These are phyloP conservation scores for Escovopsis sp. DNA, from an alignment of 2,329 filamentous ascomycete genomes.

Conservation along the genomic window DNA sequence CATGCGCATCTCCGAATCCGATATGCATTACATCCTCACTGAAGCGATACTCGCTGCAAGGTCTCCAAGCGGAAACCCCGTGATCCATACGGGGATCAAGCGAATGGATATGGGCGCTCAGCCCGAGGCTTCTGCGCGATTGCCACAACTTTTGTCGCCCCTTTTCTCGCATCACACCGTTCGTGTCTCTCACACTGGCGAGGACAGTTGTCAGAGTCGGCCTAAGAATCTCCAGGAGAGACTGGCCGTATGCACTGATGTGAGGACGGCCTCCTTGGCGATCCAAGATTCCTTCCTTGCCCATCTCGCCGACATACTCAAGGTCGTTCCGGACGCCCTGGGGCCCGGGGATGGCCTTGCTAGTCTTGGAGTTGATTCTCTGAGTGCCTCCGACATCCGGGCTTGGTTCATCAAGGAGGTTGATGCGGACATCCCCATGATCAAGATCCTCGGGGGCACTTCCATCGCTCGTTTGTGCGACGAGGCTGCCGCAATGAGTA, in stretches of 20 bases:
- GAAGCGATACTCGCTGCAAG: neutral
- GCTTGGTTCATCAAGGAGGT: constrained; percentile 33
- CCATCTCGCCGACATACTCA: neutral
- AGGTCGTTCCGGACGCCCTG: neutral
- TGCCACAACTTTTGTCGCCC: neutral
- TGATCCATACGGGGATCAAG: neutral
- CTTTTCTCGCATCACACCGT: neutral
- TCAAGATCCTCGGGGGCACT: constrained; percentile 17
- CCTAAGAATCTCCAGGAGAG: neutral
- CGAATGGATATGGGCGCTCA: neutral
- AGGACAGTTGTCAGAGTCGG: neutral
- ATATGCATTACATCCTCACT: neutral
- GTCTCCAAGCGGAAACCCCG: neutral
- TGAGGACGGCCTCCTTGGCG: neutral
- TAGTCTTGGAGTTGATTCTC: constrained; percentile 11
- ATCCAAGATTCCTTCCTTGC: neutral
- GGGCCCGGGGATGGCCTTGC: neutral
- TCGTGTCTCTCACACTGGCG: neutral
- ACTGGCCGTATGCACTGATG: neutral
- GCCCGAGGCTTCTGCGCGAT: neutral
- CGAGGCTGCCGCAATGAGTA: neutral
- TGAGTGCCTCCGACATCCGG: constrained; percentile 22
- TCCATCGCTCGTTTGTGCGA: constrained; percentile 4
- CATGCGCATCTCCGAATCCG: neutral
- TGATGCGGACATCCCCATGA: constrained; percentile 27